phyloP scores from a whole-genome alignment of 306 rosid genomes.

The Trifolium subterraneum region DNA sequence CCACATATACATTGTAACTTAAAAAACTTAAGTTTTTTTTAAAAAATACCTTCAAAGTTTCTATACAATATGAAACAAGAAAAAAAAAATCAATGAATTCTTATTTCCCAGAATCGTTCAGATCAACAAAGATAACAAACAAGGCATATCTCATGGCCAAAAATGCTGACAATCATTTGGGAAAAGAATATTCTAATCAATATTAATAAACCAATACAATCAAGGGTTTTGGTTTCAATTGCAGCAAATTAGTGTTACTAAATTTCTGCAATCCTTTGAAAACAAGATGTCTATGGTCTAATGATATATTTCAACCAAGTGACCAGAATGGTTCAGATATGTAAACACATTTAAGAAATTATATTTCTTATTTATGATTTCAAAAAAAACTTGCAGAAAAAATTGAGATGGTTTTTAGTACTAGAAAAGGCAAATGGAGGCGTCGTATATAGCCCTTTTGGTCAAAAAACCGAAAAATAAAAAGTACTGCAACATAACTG shows the following conservation, averaged over 20 bases:
- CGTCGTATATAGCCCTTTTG: not conserved
- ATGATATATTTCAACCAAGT: not conserved
- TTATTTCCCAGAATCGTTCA: not conserved
- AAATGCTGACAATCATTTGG: not conserved
- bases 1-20: not conserved
- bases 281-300: not conserved
- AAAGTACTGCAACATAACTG: not conserved
- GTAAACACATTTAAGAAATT: slow-evolving; percentile 1
- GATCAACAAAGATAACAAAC: not conserved
- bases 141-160: not conserved
- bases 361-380: not conserved
- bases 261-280: not conserved
- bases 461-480: not conserved
- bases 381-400: not conserved
- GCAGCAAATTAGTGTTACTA: not conserved
- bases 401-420: not conserved
- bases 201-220: not conserved
- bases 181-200: not conserved
- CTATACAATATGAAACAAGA: not conserved
- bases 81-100: slow-evolving; percentile 10
- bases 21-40: too few species aligned
- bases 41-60: not conserved
- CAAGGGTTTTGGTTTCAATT: not conserved
- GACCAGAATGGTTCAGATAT: slow-evolving; percentile 5
- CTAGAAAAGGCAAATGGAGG: slow-evolving; percentile 21